These are phyloP conservation scores for Kokia cookei DNA, from an alignment of 441 rosid species.

Conservation along the genomic window DNA sequence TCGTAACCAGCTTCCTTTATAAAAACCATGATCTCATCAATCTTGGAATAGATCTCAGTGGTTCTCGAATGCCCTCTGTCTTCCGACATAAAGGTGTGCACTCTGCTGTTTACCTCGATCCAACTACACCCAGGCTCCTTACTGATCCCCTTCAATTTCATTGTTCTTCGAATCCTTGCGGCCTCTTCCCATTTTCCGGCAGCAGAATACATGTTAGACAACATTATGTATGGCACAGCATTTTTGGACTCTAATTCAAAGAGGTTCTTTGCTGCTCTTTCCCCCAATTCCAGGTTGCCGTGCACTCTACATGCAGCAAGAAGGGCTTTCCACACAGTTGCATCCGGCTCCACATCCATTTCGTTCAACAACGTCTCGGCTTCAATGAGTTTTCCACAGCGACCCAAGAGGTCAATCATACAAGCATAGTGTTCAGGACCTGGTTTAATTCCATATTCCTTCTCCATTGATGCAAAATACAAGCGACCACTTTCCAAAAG, in stretches of 20 bases:
- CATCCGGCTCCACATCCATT: constrained; percentile 73
- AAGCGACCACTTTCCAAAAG: constrained; percentile 43
- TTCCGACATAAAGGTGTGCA: constrained; percentile 68
- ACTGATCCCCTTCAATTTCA: constrained; percentile 57
- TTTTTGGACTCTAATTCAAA: constrained; percentile 62
- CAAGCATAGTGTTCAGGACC: constrained; percentile 84
- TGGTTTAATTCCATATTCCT: constrained; percentile 54
- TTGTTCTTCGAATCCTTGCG: constrained; percentile 49
- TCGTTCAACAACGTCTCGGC: constrained; percentile 50
- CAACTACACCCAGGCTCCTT: constrained; percentile 92
- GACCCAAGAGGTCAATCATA: constrained; percentile 83
- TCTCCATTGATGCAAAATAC: constrained; percentile 63
- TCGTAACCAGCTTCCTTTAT: constrained; percentile 75
- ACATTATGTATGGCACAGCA: constrained; percentile 65
- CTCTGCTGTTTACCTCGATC: constrained; percentile 52
- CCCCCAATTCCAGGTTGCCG: constrained; percentile 57
- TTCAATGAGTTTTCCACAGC: constrained; percentile 66
- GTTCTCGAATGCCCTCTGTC: constrained; percentile 66
- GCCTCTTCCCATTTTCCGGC: constrained; percentile 69
- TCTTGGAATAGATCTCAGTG: constrained; percentile 56
- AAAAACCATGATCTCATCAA: constrained; percentile 51
- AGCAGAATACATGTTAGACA: constrained; percentile 64
- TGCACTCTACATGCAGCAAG: constrained; percentile 70
- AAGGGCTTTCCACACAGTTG: constrained; percentile 77
- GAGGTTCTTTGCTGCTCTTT: constrained; percentile 70